Evolutionary conservation across 176 grass and related monocot species (phyloP).

Genomic region (Bothriochloa decipiens): DNA sequence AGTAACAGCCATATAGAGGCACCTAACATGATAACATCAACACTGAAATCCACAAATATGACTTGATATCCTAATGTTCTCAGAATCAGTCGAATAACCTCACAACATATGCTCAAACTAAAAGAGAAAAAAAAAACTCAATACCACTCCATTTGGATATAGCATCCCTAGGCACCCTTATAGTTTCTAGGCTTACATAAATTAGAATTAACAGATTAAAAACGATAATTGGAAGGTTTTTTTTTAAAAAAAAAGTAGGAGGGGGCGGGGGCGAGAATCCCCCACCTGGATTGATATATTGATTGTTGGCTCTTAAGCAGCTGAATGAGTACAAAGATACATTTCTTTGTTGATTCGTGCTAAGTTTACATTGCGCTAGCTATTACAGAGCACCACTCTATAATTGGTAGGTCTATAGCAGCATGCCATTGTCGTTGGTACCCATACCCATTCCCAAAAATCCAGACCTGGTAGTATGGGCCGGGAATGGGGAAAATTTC

Average conservation of each 20-base stretch:
- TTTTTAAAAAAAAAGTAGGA: too few species aligned
- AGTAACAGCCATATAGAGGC: neutral
- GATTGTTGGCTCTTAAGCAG: too few species aligned
- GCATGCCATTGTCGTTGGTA: neutral
- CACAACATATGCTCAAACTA: conserved; percentile 15
- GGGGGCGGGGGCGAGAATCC: too few species aligned
- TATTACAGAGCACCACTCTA: too few species aligned
- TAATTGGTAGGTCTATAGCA: neutral
- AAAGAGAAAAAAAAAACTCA: neutral
- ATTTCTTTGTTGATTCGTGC: too few species aligned
- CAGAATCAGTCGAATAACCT: neutral
- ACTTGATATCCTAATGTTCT: neutral
- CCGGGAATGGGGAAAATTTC: neutral
- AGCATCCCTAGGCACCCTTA: neutral
- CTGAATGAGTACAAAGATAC: too few species aligned
- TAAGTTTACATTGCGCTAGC: too few species aligned
- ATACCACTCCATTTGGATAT: neutral
- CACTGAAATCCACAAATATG: neutral
- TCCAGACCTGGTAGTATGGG: neutral
- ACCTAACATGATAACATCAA: neutral
- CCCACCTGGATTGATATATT: too few species aligned
- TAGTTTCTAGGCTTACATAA: conserved; percentile 9
- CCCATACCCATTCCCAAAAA: neutral
- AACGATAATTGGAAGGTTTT: neutral
- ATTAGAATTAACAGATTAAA: neutral